phyloP scores from a whole-genome alignment of 208 protist species.

The Herpetomonas muscarum region DNA sequence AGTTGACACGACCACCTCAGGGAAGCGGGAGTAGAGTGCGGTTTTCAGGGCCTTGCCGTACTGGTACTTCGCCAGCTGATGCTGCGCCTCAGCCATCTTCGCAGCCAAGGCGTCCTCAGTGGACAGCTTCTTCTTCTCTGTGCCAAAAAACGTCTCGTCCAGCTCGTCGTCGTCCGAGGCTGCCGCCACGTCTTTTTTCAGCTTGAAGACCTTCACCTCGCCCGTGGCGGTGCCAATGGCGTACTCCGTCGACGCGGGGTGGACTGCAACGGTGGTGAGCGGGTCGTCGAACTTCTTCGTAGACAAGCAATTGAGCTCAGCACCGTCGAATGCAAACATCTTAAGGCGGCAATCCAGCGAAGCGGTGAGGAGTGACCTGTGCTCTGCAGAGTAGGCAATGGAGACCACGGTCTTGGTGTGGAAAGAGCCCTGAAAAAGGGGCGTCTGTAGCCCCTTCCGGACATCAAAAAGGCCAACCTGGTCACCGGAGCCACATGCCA shows the following conservation, averaged over 20 bases:
- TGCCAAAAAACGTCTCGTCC: not conserved
- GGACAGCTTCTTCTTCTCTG: constrained; percentile 4
- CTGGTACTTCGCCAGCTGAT: constrained; percentile 61
- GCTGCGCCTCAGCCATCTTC: constrained; percentile 57
- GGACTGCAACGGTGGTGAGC: constrained; percentile 60
- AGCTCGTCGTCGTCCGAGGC: not conserved
- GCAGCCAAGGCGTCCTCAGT: constrained; percentile 30
- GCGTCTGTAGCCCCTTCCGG: constrained; percentile 43
- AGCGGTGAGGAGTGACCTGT: constrained; percentile 63
- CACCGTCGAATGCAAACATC: constrained; percentile 56
- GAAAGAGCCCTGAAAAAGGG: constrained; percentile 50
- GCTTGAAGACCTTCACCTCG: constrained; percentile 59
- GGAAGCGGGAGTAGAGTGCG: constrained; percentile 66
- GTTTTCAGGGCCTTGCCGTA: constrained; percentile 76
- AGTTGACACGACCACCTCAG: constrained; percentile 76
- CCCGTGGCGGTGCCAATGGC: constrained; percentile 62
- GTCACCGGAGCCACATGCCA: constrained; percentile 56
- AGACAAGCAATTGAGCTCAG: constrained; percentile 42
- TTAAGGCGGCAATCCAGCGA: constrained; percentile 80
- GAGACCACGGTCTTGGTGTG: constrained; percentile 80
- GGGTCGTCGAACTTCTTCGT: constrained; percentile 62
- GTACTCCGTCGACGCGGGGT: constrained; percentile 63
- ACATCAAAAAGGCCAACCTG: constrained; percentile 65
- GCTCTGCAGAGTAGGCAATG: constrained; percentile 53
- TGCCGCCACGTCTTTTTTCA: constrained; percentile 27